Percentiles rank a stretch among this genome's conserved stretches.
phyloP scores from a whole-genome alignment of 495 filamentous ascomycete genomes.

The Talaromyces ruber region DNA sequence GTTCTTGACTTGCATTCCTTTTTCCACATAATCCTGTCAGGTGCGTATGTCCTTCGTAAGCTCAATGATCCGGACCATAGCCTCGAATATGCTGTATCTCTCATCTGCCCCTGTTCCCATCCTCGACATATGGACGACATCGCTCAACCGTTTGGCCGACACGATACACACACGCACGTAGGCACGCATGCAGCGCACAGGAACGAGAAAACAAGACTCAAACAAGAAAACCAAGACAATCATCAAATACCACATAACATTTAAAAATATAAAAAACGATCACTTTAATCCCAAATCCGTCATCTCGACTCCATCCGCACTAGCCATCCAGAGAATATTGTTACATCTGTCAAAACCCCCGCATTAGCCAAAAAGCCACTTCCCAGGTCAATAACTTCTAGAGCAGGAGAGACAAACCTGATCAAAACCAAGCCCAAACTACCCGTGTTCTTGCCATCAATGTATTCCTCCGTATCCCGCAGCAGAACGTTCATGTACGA shows the following conservation, averaged over 20 bases:
- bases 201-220: neutral
- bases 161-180: neutral
- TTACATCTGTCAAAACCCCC: slow-evolving; percentile 55
- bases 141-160: neutral
- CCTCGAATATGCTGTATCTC: neutral
- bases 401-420: slow-evolving; percentile 43
- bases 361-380: slow-evolving; percentile 9
- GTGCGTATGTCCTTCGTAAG: neutral
- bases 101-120: too few species aligned
- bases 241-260: neutral
- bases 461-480: slow-evolving; percentile 78
- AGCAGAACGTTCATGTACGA: slow-evolving; percentile 99
- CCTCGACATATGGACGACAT: neutral
- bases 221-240: neutral
- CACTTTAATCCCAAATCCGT: slow-evolving; percentile 40
- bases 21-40: neutral
- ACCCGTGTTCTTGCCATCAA: slow-evolving; percentile 79
- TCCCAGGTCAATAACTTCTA: neutral
- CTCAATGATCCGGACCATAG: neutral
- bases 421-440: slow-evolving; percentile 86
- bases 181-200: neutral
- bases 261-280: neutral
- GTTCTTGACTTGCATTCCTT: neutral
- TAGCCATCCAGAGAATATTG: slow-evolving; percentile 88
- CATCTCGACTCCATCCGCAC: slow-evolving; percentile 51